These are phyloP conservation scores for Metschnikowia lochheadii DNA, from an alignment of 805 yeast species.

Conservation along the genomic window DNA sequence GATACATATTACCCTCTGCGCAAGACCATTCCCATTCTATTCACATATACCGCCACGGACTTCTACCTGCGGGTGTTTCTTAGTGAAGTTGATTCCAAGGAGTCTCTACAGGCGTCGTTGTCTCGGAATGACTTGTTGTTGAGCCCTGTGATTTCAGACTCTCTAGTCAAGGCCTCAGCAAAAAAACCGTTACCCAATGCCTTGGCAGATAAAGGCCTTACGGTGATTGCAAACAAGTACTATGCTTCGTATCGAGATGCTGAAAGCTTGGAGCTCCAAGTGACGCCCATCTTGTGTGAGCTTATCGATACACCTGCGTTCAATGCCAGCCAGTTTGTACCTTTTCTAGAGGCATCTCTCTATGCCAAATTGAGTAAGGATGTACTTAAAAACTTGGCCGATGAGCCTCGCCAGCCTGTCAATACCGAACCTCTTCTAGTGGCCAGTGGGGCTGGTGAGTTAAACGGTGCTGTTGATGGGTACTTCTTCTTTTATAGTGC, in stretches of 20 bases:
- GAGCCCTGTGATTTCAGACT: conserved; percentile 30
- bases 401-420: conserved; percentile 58
- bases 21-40: conserved; percentile 53
- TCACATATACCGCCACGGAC: conserved; percentile 47
- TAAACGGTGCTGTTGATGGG: conserved; percentile 74
- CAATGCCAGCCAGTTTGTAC: conserved; percentile 62
- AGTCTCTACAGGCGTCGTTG: conserved; percentile 14
- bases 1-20: conserved; percentile 77
- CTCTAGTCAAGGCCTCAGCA: conserved; percentile 8
- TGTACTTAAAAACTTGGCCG: conserved; percentile 56
- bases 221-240: conserved; percentile 16
- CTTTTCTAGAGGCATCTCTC: conserved; percentile 69
- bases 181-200: not conserved
- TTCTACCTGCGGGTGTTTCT: conserved; percentile 16
- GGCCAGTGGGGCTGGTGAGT: conserved; percentile 75
- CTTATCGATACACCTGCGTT: conserved; percentile 74
- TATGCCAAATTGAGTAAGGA: conserved; percentile 59
- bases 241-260: conserved; percentile 17
- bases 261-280: not conserved
- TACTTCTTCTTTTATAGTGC: conserved; percentile 67
- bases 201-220: not conserved
- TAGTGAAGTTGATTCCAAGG: conserved; percentile 19
- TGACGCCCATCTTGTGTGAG: conserved; percentile 56
- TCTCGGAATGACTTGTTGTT: conserved; percentile 16
- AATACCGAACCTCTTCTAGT: conserved; percentile 65